Evolutionary conservation across 179 eudicot genomes (phyloP), one percentile per base, ranked within the genome.

Genomic region (Heliamphora pulchella): DNA sequence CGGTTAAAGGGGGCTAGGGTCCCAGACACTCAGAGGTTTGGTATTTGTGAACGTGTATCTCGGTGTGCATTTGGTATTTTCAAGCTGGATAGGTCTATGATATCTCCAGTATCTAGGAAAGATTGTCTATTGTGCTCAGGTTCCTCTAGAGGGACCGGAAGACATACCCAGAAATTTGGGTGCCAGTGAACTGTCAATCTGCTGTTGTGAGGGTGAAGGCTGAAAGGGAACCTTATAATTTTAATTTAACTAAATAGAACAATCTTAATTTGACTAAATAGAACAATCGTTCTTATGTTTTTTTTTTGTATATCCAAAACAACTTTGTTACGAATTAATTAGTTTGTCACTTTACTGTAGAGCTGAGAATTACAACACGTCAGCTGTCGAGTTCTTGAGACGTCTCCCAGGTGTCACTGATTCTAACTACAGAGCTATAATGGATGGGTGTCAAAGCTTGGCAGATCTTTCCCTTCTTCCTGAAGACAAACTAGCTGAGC

Each of bases 331-430:
- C 47, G 20, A 14, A 18, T 43, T 53, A n/a, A 39, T 17, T 58
- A 43, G 79, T 13, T 62, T 77, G 46, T 81, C 75, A 22, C 71
- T 77, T 39, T 77, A 8, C 80, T 22, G 47, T 87, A 95, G 98
- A 90, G 98, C 98, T 44, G 97, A 93, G 87, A 95, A 91, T 84
- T 95, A 89, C 85, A 93, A 95, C 83, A 95, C 98, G 69, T 86
- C 97, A 50, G 98, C 98, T 0, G 93, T 95, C 69, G 98, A 95
- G 83, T 91, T 95, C 82, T 80, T 95, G 80, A 91, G 98, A 85
- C 92, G 98, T 66, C 87, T 95, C 13, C 98, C 98, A 0, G 98
- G 98, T n/a, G 98, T 95, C 77, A 90, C 97, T 0, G 98, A 95
- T 87, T 90, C 98, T 9, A 95, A 93, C 82, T 95, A 95, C 87